Conservation (phyloP, 1,284 basidiomycete genomes). For the Abortiporus biennis region DNA sequence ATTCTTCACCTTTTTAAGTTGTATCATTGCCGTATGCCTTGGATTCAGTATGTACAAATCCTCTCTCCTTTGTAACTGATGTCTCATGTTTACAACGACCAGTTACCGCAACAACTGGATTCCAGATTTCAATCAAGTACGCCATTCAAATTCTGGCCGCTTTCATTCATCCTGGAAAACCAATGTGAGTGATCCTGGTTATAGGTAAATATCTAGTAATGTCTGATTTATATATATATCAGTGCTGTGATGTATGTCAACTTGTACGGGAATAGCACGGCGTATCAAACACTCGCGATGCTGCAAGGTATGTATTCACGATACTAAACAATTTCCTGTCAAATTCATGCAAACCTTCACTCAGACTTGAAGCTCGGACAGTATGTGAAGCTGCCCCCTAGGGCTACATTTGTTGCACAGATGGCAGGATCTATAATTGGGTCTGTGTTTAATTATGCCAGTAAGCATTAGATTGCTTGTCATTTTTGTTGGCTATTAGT, state of each 20-base stretch:
- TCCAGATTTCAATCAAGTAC: conserved; percentile 40
- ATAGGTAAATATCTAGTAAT: background rate
- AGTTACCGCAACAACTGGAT: conserved; percentile 51
- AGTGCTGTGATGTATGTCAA: conserved; percentile 49
- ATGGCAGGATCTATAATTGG: conserved; percentile 39
- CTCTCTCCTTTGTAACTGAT: background rate
- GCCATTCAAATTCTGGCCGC: conserved; percentile 58
- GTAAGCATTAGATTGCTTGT: too few species aligned
- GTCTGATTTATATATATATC: background rate
- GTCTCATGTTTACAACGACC: background rate
- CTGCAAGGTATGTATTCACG: conserved; percentile 33
- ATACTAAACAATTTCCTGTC: background rate
- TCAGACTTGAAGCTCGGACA: conserved; percentile 55
- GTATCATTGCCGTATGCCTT: conserved; percentile 39
- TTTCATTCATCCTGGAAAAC: conserved; percentile 54
- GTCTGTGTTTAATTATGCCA: conserved; percentile 47
- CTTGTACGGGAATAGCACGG: conserved; percentile 51
- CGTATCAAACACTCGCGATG: conserved; percentile 54
- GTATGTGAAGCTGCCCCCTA: conserved; percentile 47
- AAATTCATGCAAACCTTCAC: background rate
- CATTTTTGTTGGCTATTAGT: background rate
- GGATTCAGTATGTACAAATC: conserved; percentile 37
- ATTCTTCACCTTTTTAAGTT: conserved; percentile 40
- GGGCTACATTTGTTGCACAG: conserved; percentile 41
- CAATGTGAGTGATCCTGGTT: conserved; percentile 31